Percentiles rank a stretch among this genome's conserved stretches.
phyloP scores from a whole-genome alignment of 352 stramenopile genomes.

The Aphanomyces euteiches region DNA sequence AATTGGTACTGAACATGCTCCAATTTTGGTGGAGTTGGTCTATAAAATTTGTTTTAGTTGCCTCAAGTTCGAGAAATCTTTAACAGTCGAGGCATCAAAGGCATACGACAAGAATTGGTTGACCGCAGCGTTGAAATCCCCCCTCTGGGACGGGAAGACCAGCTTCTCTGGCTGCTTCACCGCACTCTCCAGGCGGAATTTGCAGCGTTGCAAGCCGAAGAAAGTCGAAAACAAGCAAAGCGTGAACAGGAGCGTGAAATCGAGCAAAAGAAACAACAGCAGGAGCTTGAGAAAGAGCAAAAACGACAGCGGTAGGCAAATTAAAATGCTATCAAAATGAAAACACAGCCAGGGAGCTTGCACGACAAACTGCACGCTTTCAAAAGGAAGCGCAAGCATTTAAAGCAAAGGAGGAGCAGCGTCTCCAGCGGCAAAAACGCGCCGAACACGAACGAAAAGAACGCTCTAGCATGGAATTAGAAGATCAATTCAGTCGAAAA shows the following conservation, averaged over 20 bases:
- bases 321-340: neutral
- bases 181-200: conserved; percentile 43
- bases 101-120: conserved; percentile 79
- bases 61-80: conserved; percentile 37
- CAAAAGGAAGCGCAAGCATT: conserved; percentile 21
- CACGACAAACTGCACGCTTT: conserved; percentile 17
- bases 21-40: conserved; percentile 11
- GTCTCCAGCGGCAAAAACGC: neutral
- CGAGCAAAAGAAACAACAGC: neutral
- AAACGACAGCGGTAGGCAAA: conserved; percentile 9
- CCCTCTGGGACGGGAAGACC: conserved; percentile 32
- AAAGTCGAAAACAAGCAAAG: neutral
- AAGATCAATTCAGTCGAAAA: conserved; percentile 11
- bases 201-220: neutral
- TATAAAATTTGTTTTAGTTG: conserved; percentile 2
- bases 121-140: conserved; percentile 59
- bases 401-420: conserved; percentile 1
- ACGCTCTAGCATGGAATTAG: conserved; percentile 10
- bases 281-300: conserved; percentile 20
- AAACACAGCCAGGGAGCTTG: neutral
- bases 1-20: neutral
- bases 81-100: conserved; percentile 46
- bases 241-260: conserved; percentile 3
- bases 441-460: conserved; percentile 8
- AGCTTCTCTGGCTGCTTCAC: conserved; percentile 49